A percentile compares a stretch with the other conserved stretches of the same genome.
Evolutionary conservation across 2,329 filamentous ascomycete genomes (phyloP).

Genomic region (Metarhizium guizhouense): DNA sequence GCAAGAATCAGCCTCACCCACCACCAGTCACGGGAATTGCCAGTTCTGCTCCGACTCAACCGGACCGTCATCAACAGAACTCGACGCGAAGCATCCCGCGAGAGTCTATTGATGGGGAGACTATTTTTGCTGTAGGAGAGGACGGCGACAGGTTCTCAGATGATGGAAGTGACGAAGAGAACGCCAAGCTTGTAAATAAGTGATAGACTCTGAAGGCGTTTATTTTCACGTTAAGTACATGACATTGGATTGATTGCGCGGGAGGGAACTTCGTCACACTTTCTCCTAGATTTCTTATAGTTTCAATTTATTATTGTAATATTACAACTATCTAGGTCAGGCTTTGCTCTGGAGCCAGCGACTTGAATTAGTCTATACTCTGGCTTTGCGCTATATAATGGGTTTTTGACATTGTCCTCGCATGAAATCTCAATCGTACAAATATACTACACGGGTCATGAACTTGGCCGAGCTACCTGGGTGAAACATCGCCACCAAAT

Average conservation of each 20-base stretch:
- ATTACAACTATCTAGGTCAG: neutral
- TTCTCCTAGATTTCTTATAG: conserved; percentile 1
- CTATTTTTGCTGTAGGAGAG: conserved; percentile 90
- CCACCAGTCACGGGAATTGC: conserved; percentile 18
- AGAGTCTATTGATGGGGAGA: conserved; percentile 70
- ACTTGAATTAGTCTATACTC: neutral
- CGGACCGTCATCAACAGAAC: conserved; percentile 12
- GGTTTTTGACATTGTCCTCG: too few species aligned
- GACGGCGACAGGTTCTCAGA: conserved; percentile 75
- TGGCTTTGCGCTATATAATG: too few species aligned
- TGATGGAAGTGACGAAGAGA: conserved; percentile 48
- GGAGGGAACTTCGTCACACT: neutral
- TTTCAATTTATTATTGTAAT: conserved; percentile 1
- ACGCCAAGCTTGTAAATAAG: conserved; percentile 38
- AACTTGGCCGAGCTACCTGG: neutral
- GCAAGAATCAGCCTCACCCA: conserved; percentile 20
- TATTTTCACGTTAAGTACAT: neutral
- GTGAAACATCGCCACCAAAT: conserved; percentile 67
- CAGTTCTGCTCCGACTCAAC: conserved; percentile 14
- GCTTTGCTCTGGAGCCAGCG: neutral
- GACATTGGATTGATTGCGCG: neutral
- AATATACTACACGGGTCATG: neutral
- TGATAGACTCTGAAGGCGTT: conserved; percentile 18
- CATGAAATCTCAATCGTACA: neutral
- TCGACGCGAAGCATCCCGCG: conserved; percentile 32